phyloP scores from a whole-genome alignment of 2,329 filamentous ascomycete genomes.

The Colletotrichum sp. region DNA sequence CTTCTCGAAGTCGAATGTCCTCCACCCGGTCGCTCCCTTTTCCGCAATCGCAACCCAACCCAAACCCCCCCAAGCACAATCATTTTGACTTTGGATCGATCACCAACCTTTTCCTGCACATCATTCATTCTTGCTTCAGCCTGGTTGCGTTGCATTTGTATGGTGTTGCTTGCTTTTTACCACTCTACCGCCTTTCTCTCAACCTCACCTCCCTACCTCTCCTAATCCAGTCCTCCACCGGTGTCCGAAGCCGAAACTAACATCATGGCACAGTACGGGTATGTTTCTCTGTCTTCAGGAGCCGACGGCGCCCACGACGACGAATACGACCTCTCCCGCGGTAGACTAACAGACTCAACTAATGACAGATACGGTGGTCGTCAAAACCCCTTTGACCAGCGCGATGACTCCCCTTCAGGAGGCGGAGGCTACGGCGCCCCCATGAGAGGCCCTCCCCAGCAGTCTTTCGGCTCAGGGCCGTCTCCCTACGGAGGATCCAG shows the following conservation, averaged over 20 bases:
- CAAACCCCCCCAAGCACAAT: background rate
- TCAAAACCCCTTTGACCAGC: slow-evolving; percentile 65
- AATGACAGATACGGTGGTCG: slow-evolving; percentile 56
- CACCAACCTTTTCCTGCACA: slow-evolving; percentile 18
- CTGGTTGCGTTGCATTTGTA: slow-evolving; percentile 19
- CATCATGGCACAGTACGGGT: slow-evolving; percentile 53
- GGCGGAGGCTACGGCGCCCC: slow-evolving; percentile 33
- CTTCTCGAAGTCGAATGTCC: slow-evolving; percentile 18
- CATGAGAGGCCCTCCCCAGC: slow-evolving; percentile 12
- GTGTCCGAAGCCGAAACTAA: slow-evolving; percentile 31
- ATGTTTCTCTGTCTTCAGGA: slow-evolving; percentile 29
- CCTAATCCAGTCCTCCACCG: slow-evolving; percentile 1
- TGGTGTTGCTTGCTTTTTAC: background rate
- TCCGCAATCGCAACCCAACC: background rate
- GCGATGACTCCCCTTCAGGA: slow-evolving; percentile 38
- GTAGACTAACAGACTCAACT: slow-evolving; percentile 33
- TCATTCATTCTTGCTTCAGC: slow-evolving; percentile 10
- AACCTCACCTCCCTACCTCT: background rate
- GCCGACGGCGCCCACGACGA: slow-evolving; percentile 13
- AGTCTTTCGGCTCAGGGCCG: slow-evolving; percentile 18
- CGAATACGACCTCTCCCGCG: slow-evolving; percentile 14
- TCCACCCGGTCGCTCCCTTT: background rate
- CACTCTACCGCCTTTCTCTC: background rate
- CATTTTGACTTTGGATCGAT: background rate
- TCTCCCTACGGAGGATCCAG: slow-evolving; percentile 25